A percentile compares a stretch with the other conserved stretches of the same genome.
Evolutionary conservation across 768 basidiomycete genomes (phyloP).

Genomic region (Panaeolus papilionaceus): DNA sequence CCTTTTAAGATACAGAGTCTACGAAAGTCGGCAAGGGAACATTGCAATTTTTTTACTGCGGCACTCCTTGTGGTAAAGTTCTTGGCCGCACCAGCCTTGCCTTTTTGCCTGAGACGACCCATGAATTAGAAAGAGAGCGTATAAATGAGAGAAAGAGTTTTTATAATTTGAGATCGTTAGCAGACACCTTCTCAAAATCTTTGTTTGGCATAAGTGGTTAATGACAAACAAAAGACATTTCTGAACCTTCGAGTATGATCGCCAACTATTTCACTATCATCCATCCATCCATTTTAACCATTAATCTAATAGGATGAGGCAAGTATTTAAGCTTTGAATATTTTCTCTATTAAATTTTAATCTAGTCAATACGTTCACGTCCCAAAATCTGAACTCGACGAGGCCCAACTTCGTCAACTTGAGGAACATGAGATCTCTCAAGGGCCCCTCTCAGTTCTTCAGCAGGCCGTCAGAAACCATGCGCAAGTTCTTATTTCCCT

Average conservation of each 20-base stretch:
- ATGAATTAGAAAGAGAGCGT: conserved; percentile 40
- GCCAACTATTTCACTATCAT: conserved; percentile 12
- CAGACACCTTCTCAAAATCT: conserved; percentile 33
- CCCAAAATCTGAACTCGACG: conserved; percentile 96
- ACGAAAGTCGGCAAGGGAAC: conserved; percentile 95
- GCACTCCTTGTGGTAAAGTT: conserved; percentile 90
- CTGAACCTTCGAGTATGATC: conserved; percentile 1
- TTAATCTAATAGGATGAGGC: conserved; percentile 42
- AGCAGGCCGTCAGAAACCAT: conserved; percentile 97
- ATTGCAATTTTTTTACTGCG: conserved; percentile 95
- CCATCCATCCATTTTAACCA: conserved; percentile 12
- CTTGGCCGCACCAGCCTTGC: conserved; percentile 90
- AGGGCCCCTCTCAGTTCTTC: conserved; percentile 94
- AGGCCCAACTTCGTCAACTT: conserved; percentile 92
- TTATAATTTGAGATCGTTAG: neutral
- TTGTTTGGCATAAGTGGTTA: conserved; percentile 36
- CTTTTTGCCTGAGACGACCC: conserved; percentile 84
- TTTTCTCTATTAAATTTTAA: conserved; percentile 18
- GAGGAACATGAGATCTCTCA: conserved; percentile 99
- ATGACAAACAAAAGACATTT: conserved; percentile 33
- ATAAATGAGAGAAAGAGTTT: conserved; percentile 14
- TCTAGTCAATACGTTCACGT: conserved; percentile 95
- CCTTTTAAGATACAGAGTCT: conserved; percentile 98
- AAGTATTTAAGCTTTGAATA: conserved; percentile 8
- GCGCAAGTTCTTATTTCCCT: conserved; percentile 97